Percentiles rank a stretch among this genome's conserved stretches.
Conservation (phyloP, 1,139 yeast species). For the Sugiyamaella castrensis region DNA sequence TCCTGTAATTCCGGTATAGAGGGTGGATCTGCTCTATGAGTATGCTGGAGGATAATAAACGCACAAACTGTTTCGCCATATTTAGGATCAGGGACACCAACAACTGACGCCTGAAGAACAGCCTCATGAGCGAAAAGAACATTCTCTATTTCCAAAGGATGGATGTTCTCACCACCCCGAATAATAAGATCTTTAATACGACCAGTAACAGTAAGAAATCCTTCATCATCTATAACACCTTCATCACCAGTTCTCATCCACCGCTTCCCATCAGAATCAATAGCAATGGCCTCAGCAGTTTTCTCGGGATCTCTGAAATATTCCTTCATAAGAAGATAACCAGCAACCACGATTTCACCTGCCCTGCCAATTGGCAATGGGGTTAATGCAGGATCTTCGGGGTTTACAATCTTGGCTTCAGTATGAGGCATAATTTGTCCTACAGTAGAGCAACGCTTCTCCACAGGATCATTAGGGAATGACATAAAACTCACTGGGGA, state of each 20-base stretch:
- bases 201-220: conserved; percentile 35
- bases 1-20: conserved; percentile 25
- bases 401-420: conserved; percentile 31
- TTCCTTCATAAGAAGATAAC: conserved; percentile 32
- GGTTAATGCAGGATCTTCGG: conserved; percentile 21
- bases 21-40: conserved; percentile 17
- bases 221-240: conserved; percentile 34
- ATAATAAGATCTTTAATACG: conserved; percentile 38
- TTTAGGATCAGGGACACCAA: conserved; percentile 35
- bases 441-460: conserved; percentile 31
- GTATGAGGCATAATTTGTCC: conserved; percentile 37
- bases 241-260: conserved; percentile 41
- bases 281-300: conserved; percentile 33
- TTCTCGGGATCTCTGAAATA: conserved; percentile 31
- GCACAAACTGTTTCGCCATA: conserved; percentile 39
- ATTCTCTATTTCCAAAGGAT: conserved; percentile 37
- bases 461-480: conserved; percentile 29
- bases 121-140: conserved; percentile 33
- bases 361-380: conserved; percentile 29
- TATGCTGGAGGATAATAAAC: conserved; percentile 29
- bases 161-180: conserved; percentile 40
- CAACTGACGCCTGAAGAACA: conserved; percentile 35
- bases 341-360: conserved; percentile 36
- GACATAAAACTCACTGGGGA: conserved; percentile 38
- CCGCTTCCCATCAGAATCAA: conserved; percentile 26